phyloP scores from a whole-genome alignment of 371 early-diverging fungal species.

The Saksenaea vasiformis region DNA sequence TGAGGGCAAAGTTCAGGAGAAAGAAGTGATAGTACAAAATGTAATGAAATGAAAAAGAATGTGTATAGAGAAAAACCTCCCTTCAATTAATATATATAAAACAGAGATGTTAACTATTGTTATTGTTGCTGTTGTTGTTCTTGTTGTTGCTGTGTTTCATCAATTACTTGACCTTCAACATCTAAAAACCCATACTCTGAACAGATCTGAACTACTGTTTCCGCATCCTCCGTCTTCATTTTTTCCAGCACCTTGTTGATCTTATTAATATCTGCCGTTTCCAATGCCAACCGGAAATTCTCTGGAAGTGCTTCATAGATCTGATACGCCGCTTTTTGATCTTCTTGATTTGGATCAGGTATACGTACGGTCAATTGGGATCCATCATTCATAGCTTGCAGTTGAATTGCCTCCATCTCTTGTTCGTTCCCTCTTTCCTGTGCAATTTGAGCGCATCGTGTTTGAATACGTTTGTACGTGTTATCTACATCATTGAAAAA shows the following conservation, averaged over 20 bases:
- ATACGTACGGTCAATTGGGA: constrained; percentile 53
- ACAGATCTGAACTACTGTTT: constrained; percentile 71
- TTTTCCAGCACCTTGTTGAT: constrained; percentile 81
- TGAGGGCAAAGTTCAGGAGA: constrained; percentile 5
- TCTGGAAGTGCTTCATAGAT: constrained; percentile 73
- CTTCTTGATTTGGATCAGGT: constrained; percentile 41
- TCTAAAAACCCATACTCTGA: constrained; percentile 75
- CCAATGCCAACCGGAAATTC: constrained; percentile 75
- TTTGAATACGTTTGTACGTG: constrained; percentile 78
- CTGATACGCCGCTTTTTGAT: constrained; percentile 55
- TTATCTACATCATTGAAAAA: constrained; percentile 83
- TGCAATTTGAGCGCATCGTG: constrained; percentile 74
- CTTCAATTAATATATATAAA: background rate
- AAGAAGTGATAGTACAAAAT: background rate
- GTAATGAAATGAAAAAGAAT: background rate
- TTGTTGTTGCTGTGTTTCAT: constrained; percentile 27
- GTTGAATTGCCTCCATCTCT: constrained; percentile 76
- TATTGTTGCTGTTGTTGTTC: background rate
- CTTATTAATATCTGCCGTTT: constrained; percentile 74
- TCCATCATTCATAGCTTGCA: constrained; percentile 69
- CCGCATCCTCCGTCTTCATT: constrained; percentile 72
- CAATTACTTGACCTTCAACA: constrained; percentile 61
- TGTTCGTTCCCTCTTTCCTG: constrained; percentile 53
- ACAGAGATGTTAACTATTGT: background rate
- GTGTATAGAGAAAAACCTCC: background rate